phyloP scores from a whole-genome alignment of 2,329 filamentous ascomycete genomes.

The Arthroderma sp. region DNA sequence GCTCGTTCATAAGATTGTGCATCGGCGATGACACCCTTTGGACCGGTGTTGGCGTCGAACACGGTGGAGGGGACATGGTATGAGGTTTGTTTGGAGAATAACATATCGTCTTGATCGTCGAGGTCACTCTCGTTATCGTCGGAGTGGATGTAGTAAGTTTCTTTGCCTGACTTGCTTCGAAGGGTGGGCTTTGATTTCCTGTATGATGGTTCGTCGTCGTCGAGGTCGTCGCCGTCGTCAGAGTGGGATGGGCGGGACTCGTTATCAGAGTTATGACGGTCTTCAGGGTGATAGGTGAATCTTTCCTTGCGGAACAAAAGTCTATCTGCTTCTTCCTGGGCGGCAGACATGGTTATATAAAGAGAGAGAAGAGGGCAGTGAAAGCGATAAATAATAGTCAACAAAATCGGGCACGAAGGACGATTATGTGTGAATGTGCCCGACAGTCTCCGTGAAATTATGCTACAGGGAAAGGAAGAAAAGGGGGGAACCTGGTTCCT shows the following conservation, averaged over 20 bases:
- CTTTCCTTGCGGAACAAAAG: conserved; percentile 27
- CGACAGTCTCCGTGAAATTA: conserved; percentile 2
- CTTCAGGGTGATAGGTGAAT: conserved; percentile 30
- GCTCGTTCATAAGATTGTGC: conserved; percentile 38
- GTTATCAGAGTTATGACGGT: conserved; percentile 18
- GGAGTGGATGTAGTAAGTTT: conserved; percentile 9
- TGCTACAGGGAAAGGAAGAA: background rate
- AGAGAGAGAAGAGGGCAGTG: background rate
- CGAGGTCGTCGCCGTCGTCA: conserved; percentile 19
- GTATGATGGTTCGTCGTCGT: conserved; percentile 6
- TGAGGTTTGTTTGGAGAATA: conserved; percentile 23
- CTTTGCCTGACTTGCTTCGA: conserved; percentile 2
- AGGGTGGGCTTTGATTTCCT: background rate
- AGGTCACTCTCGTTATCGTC: conserved; percentile 19
- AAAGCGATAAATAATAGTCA: conserved; percentile 1
- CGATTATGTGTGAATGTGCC: too few relatives aligned
- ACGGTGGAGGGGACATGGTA: conserved; percentile 34
- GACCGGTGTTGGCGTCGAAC: conserved; percentile 38
- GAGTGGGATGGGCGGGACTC: conserved; percentile 8
- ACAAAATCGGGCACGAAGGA: background rate
- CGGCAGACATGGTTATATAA: conserved; percentile 12
- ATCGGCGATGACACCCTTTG: conserved; percentile 40
- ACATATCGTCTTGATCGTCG: conserved; percentile 19
- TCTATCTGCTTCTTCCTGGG: conserved; percentile 36
- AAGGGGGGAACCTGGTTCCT: too few relatives aligned